Base-by-base conservation (phyloP, 2,329 filamentous ascomycete genomes). In the Stylonectria norvegica region DNA sequence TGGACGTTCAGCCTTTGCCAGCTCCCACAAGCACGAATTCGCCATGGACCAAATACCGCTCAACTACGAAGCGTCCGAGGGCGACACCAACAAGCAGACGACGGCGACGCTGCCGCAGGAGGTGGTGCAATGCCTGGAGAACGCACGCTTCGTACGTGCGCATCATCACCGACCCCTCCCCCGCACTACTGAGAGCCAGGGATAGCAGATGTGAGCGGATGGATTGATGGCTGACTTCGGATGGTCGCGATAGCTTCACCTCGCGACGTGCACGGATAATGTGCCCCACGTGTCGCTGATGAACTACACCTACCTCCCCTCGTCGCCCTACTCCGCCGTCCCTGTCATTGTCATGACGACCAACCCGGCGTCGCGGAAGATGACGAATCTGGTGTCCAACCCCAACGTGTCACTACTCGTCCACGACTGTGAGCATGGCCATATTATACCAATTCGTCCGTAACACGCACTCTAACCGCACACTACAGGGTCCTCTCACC, bases 291-390 rank as follows among this genome's bases (percentile, higher is more conserved):
- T 97, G 52, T 94, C 89, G 25, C 81, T 98, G 50, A 98, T 98
- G 93, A 96, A 95, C 73, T 97, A 97, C 72, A 97, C 93, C 60
- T 97, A 96, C 69, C 85, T 98, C 16, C 85, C 89, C 27, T 81
- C 76, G 5, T 87, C 86, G 12, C 83, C 81, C 27, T 85, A 81
- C 65, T 76, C 79, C 27, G 60, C 75, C 36, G 67, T 71, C n/a
- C 84, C 89, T n/a, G 85, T 89, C 49, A 94, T 97, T 60, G 85
- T 97, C 73, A 90, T 91, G 86, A 97, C 93, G 40, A 94, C 86
- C 32, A 89, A 89, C 54, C 81, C 83, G 1, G 78, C 81, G 41
- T 88, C 84, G 23, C 84, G 82, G 54, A 93, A 91, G 69, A 89
- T 82, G 20, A 78, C 81, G 55, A 95, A 96, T 63, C 80, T 97